Conservation (phyloP, 1,284 basidiomycete species). For the Wolfiporia cocos region DNA sequence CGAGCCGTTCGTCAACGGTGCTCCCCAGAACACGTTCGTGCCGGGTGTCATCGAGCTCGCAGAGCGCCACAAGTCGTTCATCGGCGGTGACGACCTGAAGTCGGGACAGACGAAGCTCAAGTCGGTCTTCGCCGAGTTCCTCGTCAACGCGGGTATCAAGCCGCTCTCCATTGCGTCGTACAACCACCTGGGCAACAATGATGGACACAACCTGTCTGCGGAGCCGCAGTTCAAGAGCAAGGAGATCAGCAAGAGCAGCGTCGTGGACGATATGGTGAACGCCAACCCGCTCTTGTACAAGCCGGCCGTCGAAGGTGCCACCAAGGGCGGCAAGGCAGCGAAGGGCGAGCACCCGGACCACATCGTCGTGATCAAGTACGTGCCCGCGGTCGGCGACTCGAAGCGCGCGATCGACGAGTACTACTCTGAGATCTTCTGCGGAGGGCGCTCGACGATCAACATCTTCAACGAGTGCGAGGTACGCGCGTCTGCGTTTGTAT, state of each 20-base stretch:
- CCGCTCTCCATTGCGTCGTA: conserved; percentile 95
- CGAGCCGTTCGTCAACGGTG: conserved; percentile 95
- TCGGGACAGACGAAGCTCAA: conserved; percentile 93
- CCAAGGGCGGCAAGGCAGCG: conserved; percentile 56
- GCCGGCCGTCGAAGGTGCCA: conserved; percentile 49
- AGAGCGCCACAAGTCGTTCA: conserved; percentile 87
- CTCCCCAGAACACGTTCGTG: conserved; percentile 99
- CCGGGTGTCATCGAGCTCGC: conserved; percentile 93
- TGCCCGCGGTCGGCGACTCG: conserved; percentile 93
- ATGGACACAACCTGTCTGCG: conserved; percentile 90
- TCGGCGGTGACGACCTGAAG: conserved; percentile 98
- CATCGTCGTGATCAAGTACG: conserved; percentile 93
- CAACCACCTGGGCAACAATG: conserved; percentile 99
- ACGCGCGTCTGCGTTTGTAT: conserved; percentile 14
- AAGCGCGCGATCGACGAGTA: conserved; percentile 99
- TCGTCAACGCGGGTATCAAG: conserved; percentile 99
- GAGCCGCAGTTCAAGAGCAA: conserved; percentile 96
- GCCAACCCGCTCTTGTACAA: conserved; percentile 91
- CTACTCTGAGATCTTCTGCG: conserved; percentile 90
- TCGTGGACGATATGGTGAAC: conserved; percentile 96
- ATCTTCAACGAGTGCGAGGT: conserved; percentile 97
- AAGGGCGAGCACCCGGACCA: conserved; percentile 97
- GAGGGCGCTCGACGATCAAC: conserved; percentile 79
- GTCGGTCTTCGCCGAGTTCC: conserved; percentile 94
- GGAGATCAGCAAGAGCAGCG: conserved; percentile 95